Conservation (phyloP, 108 stramenopile species). For the Nitzschia sp. region DNA sequence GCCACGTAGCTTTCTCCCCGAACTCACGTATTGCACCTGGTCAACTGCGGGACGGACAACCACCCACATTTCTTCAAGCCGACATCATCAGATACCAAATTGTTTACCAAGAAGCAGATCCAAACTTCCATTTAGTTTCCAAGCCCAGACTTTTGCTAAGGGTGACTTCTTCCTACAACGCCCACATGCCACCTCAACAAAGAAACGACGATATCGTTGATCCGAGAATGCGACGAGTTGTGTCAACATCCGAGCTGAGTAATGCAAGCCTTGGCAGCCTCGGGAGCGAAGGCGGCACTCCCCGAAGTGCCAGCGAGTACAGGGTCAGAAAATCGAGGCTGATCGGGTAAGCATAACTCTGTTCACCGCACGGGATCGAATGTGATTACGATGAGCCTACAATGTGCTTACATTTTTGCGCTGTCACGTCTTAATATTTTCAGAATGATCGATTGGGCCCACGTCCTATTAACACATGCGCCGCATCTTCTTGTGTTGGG, state of each 20-base stretch:
- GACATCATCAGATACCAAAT: no score
- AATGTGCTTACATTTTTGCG: neutral
- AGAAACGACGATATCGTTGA: constrained; percentile 6
- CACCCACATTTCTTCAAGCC: no score
- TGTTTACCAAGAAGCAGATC: no score
- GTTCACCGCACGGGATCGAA: neutral
- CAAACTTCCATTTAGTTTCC: no score
- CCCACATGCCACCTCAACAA: constrained; percentile 37
- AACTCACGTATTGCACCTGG: no score
- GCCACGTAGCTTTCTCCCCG: constrained; percentile 9
- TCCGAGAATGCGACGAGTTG: constrained; percentile 29
- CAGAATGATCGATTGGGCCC: constrained; percentile 90
- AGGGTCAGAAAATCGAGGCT: constrained; percentile 55
- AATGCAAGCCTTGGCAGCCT: constrained; percentile 20
- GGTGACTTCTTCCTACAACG: no score
- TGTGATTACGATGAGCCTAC: no score
- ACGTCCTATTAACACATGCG: constrained; percentile 77
- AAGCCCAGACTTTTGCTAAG: no score
- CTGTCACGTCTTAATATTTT: neutral
- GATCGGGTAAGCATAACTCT: constrained; percentile 62
- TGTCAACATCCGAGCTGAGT: constrained; percentile 35
- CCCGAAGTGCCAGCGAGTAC: constrained; percentile 34
- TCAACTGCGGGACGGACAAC: no score
- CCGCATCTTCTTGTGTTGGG: constrained; percentile 71
- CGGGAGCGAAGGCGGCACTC: constrained; percentile 13